Base-by-base conservation (phyloP, 106 monocot species). In the Apostasia ramifera region DNA sequence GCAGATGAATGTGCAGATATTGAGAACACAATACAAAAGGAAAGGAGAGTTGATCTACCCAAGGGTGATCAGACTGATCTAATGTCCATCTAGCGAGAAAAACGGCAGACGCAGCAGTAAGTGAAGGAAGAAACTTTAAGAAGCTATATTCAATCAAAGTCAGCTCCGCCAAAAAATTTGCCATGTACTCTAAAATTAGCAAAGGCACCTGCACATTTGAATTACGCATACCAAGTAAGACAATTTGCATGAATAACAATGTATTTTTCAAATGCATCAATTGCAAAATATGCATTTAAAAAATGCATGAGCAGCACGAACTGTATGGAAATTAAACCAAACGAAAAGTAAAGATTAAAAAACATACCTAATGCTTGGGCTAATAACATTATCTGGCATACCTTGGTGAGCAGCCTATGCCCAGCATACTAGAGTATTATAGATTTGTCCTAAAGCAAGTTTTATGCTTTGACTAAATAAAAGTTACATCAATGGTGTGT, bases 91-190 rank as follows among this genome's bases (percentile, higher is more conserved):
- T 79, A 13, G 91, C 91, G 59, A 92, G 88, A 61, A 92, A 88
- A 6, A 94, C 80, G 11, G 94, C 83, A 68, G 94, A 82, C 53
- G 94, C 81, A 77, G 94, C 91, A 9, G 88, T 74, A 1, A 70
- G 65, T 44, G 94, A 94, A 61, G 94, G 94, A 60, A 81, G 76
- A 73, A 88, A 88, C 72, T 83, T 82, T 10, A 92, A 61, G 65
- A 92, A 85, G 41, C 63, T 77, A 70, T 94, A 94, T 1, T 91
- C 85, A n/a, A 91, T 55, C 48, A 94, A 37, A n/a, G 91, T 91
- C 63, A 94, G 66, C 69, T 94, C 94, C n/a, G 85, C 88, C 5
- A 95, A 70, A 79, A 92, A 95, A 61, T 95, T 94, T 3, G 94
- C 78, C 70, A 94, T 63, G 71, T 79, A 81, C 4, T 77, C 81